Evolutionary conservation across 1,139 yeast species (phyloP).

Genomic region (Sporopachydermia cereana): DNA sequence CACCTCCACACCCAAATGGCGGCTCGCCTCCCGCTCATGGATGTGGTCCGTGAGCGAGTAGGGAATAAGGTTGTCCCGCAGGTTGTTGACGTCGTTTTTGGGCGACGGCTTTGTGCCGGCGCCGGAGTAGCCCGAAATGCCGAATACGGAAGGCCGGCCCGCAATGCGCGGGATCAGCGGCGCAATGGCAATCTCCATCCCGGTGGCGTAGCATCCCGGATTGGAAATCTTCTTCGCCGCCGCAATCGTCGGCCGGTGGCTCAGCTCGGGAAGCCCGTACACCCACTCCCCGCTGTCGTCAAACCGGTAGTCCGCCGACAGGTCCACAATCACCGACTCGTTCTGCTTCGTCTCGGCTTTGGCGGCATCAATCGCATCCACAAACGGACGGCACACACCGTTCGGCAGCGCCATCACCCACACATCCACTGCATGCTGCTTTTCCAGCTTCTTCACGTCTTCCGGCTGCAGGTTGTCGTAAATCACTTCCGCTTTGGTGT

Average conservation of each 20-base stretch:
- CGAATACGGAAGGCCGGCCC: slow-evolving; percentile 78
- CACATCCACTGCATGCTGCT: slow-evolving; percentile 68
- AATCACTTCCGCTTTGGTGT: slow-evolving; percentile 64
- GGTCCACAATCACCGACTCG: slow-evolving; percentile 72
- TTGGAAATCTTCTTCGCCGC: slow-evolving; percentile 79
- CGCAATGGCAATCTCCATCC: slow-evolving; percentile 86
- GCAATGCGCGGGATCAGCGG: slow-evolving; percentile 46
- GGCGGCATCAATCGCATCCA: slow-evolving; percentile 76
- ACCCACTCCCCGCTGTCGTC: slow-evolving; percentile 82
- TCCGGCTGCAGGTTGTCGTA: slow-evolving; percentile 83
- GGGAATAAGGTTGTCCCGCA: slow-evolving; percentile 80
- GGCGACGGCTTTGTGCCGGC: slow-evolving; percentile 99
- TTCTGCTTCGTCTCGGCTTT: slow-evolving; percentile 25
- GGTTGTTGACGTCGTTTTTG: slow-evolving; percentile 69
- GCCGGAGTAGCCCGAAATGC: slow-evolving; percentile 97
- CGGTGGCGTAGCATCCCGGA: slow-evolving; percentile 99
- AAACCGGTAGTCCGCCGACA: slow-evolving; percentile 93
- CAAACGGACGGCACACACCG: slow-evolving; percentile 96
- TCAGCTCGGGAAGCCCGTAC: slow-evolving; percentile 83
- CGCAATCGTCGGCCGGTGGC: slow-evolving; percentile 52
- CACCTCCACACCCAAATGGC: slow-evolving; percentile 64
- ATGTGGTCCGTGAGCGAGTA: slow-evolving; percentile 93
- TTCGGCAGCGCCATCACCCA: slow-evolving; percentile 99
- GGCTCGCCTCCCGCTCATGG: slow-evolving; percentile 86
- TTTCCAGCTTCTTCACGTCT: slow-evolving; percentile 71